Evolutionary conservation across 2,329 filamentous ascomycete species (phyloP).

Genomic region (Colletotrichum phormii): DNA sequence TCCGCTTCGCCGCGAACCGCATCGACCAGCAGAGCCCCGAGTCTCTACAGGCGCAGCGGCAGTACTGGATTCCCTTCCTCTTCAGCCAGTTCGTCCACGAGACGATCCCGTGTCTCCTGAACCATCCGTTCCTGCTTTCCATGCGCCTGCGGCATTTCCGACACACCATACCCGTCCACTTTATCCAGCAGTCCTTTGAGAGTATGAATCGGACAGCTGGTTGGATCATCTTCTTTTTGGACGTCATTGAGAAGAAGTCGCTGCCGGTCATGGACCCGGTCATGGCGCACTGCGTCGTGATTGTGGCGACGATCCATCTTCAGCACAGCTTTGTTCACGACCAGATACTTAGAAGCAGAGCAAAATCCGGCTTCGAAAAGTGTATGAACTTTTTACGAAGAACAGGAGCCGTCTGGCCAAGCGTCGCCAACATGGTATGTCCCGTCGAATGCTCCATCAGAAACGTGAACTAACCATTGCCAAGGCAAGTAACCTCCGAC

Average conservation of each 20-base stretch:
- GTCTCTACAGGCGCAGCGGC: constrained; percentile 55
- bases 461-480: background rate
- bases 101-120: constrained; percentile 63
- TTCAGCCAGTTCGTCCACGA: constrained; percentile 65
- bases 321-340: constrained; percentile 61
- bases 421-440: constrained; percentile 42
- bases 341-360: constrained; percentile 37
- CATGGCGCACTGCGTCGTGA: constrained; percentile 58
- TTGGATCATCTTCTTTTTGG: constrained; percentile 65
- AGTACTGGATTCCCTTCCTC: constrained; percentile 66
- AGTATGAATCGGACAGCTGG: constrained; percentile 61
- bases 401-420: constrained; percentile 42
- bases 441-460: too few species aligned
- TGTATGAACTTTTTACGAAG: constrained; percentile 42
- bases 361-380: constrained; percentile 43
- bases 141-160: constrained; percentile 64
- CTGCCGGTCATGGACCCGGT: constrained; percentile 54
- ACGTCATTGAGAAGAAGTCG: constrained; percentile 54
- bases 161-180: constrained; percentile 63
- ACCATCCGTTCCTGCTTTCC: constrained; percentile 65
- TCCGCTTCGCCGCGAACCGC: constrained; percentile 62
- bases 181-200: constrained; percentile 65
- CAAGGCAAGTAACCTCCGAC: constrained; percentile 43
- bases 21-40: constrained; percentile 54
- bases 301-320: constrained; percentile 65